Conservation (phyloP, 495 filamentous ascomycete species). For the Cairneyella variabilis region DNA sequence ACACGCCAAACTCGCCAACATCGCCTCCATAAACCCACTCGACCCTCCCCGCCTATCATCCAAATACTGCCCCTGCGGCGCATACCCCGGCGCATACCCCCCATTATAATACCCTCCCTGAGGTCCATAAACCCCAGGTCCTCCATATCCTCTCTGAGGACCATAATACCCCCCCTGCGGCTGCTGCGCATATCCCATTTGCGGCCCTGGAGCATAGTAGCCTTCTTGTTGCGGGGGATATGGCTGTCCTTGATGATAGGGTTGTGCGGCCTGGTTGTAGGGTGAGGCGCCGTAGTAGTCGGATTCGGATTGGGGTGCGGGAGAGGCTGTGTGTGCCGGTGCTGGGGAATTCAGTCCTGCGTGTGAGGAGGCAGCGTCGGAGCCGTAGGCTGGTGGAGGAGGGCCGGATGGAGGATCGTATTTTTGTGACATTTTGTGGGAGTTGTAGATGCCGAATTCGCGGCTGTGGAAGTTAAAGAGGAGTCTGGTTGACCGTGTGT, state of each 20-base stretch:
- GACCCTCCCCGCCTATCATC: slow-evolving; percentile 8
- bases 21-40: slow-evolving; percentile 16
- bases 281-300: slow-evolving; percentile 4
- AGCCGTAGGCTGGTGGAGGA: slow-evolving; percentile 16
- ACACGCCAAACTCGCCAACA: slow-evolving; percentile 22
- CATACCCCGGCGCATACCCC: slow-evolving; percentile 17
- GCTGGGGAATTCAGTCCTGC: slow-evolving; percentile 9
- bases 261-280: neutral
- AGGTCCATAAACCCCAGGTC: slow-evolving; percentile 14
- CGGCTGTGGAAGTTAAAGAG: too few species aligned
- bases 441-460: neutral
- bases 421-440: slow-evolving; percentile 6
- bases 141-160: slow-evolving; percentile 12
- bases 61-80: slow-evolving; percentile 22
- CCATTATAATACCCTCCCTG: slow-evolving; percentile 17
- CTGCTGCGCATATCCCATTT: slow-evolving; percentile 14
- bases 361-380: slow-evolving; percentile 2
- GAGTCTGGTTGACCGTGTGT: too few species aligned
- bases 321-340: slow-evolving; percentile 12
- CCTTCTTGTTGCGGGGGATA: slow-evolving; percentile 1
- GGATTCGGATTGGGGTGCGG: neutral
- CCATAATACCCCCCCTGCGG: slow-evolving; percentile 11
- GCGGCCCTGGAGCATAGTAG: slow-evolving; percentile 17
- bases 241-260: neutral
- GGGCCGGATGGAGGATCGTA: slow-evolving; percentile 13